These are phyloP conservation scores for Xylariales sp. DNA, from an alignment of 2,329 filamentous ascomycete genomes.

Conservation along the genomic window DNA sequence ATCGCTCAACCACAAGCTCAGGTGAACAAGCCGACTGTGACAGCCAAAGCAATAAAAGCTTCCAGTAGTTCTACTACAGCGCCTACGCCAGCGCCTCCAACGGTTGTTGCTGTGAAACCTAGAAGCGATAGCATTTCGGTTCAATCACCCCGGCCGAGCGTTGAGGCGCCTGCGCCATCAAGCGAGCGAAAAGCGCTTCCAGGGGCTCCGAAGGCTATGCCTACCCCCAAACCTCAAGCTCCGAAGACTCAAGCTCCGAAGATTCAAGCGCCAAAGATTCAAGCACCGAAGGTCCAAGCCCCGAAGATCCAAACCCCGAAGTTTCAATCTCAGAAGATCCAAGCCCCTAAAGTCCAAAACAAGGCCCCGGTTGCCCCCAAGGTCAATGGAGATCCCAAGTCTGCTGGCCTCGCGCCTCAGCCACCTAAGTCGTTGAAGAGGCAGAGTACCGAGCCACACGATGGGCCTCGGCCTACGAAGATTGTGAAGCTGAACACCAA, in stretches of 20 bases:
- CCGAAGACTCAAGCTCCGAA: not conserved
- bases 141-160: too few relatives aligned
- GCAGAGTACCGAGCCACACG: constrained; percentile 20
- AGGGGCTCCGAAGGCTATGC: not conserved
- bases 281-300: not conserved
- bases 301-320: not conserved
- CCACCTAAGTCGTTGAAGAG: constrained; percentile 16
- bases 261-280: not conserved
- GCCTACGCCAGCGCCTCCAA: not conserved
- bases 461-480: constrained; percentile 22
- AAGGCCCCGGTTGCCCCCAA: not conserved
- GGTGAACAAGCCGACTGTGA: constrained; percentile 11
- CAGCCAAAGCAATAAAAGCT: constrained; percentile 11
- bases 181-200: not conserved
- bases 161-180: too few relatives aligned
- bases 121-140: too few relatives aligned
- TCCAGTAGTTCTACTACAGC: not conserved
- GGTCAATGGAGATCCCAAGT: constrained; percentile 3
- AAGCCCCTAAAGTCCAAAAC: constrained; percentile 9
- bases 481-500: constrained; percentile 26
- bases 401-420: constrained; percentile 1
- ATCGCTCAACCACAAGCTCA: constrained; percentile 22
- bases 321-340: not conserved
- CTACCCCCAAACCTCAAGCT: too few relatives aligned
- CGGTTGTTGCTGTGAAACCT: too few relatives aligned